phyloP scores from a whole-genome alignment of 306 rosid genomes.

The Prunus mongolica region DNA sequence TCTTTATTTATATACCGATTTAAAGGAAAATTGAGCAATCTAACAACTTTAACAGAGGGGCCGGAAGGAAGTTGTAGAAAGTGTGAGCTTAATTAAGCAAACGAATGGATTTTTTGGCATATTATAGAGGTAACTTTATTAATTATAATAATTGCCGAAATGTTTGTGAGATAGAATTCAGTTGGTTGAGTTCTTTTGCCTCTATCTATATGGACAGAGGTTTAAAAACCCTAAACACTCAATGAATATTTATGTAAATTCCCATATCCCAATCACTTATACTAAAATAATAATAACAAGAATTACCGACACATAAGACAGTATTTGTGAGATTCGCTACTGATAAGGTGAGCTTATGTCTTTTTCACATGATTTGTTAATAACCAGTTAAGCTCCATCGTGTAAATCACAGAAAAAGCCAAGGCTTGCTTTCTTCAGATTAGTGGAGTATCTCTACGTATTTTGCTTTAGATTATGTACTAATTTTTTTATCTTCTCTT shows the following conservation, averaged over 20 bases:
- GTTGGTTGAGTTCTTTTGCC: too few relatives aligned
- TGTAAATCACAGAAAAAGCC: background rate
- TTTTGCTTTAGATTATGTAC: background rate
- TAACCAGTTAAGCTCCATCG: background rate
- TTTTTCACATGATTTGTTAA: background rate
- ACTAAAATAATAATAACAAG: too few relatives aligned
- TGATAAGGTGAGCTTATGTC: background rate
- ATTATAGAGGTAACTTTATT: background rate
- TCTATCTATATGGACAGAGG: rapidly evolving
- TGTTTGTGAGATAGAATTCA: background rate
- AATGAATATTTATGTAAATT: too few relatives aligned
- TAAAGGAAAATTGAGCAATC: background rate
- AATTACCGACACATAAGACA: background rate
- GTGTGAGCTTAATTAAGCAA: background rate
- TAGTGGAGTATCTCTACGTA: background rate
- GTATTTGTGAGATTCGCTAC: background rate
- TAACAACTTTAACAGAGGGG: background rate
- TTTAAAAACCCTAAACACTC: too few relatives aligned
- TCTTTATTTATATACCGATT: too few relatives aligned
- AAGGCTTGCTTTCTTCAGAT: background rate
- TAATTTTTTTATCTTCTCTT: too few relatives aligned
- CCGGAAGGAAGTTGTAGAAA: background rate
- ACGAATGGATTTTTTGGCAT: background rate
- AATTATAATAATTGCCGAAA: background rate
- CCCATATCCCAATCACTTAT: too few relatives aligned